phyloP scores from a whole-genome alignment of 164 flowering plant genomes.

The Liquidambar formosana region DNA sequence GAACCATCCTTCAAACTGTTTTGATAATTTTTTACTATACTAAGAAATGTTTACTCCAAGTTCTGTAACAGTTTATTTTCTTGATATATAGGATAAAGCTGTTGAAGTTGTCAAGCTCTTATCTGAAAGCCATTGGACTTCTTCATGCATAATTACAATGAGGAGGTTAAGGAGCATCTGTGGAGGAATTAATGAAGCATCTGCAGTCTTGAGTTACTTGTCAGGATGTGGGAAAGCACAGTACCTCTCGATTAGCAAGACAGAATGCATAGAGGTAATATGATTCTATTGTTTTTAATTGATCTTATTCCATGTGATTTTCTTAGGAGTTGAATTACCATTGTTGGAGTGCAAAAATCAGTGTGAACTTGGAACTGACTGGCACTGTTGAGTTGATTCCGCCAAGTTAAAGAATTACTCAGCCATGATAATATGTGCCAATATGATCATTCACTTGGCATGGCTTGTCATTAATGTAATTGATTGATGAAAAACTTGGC shows the following conservation, averaged over 20 bases:
- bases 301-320: neutral
- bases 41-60: neutral
- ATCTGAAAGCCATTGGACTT: conserved; percentile 77
- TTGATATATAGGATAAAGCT: conserved; percentile 54
- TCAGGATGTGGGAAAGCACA: conserved; percentile 59
- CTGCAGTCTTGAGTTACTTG: conserved; percentile 65
- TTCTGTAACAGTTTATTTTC: neutral
- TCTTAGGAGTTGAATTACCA: neutral
- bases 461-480: too few species aligned
- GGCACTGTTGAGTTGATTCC: neutral
- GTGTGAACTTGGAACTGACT: neutral
- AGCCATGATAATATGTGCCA: neutral
- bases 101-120: conserved; percentile 46
- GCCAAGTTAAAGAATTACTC: neutral
- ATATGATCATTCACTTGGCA: neutral
- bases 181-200: conserved; percentile 64
- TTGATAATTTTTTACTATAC: neutral
- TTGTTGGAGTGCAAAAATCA: neutral
- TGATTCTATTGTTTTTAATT: neutral
- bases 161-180: conserved; percentile 55
- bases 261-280: conserved; percentile 63
- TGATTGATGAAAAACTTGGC: neutral
- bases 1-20: too few species aligned
- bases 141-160: conserved; percentile 67
- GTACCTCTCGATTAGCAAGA: conserved; percentile 38